Percentiles rank a stretch among this genome's conserved stretches.
These are phyloP conservation scores for Arachis hypogaea DNA, from an alignment of 306 rosid genomes.

Conservation along the genomic window DNA sequence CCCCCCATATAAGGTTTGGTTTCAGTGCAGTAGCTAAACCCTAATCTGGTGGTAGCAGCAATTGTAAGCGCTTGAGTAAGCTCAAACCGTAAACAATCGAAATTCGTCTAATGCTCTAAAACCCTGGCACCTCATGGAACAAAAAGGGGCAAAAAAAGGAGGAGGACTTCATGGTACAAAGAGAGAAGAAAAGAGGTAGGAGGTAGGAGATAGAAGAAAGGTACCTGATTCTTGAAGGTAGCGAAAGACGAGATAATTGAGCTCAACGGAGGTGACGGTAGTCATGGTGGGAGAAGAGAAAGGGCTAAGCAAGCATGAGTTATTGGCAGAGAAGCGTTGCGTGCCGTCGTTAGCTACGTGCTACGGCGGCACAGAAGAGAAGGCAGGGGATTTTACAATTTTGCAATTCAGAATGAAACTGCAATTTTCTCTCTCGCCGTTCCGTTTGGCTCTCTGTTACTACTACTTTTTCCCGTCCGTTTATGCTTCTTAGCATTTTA, in stretches of 20 bases:
- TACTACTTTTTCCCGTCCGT: neutral
- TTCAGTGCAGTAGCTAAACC: conserved; percentile 37
- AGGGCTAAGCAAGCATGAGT: neutral
- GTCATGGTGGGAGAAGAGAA: conserved; percentile 51
- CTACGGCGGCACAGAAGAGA: neutral
- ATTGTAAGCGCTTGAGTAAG: neutral
- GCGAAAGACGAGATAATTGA: conserved; percentile 85
- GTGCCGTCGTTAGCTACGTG: no score
- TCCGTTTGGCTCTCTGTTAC: neutral
- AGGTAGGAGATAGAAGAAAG: neutral
- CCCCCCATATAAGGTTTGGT: neutral
- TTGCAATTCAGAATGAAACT: neutral
- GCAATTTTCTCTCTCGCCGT: neutral
- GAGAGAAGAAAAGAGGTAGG: neutral
- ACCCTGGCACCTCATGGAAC: neutral
- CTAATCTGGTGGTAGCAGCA: conserved; percentile 30
- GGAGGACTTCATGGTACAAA: neutral
- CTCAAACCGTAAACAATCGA: conserved; percentile 14
- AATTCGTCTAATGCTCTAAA: conserved; percentile 34
- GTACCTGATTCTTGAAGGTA: conserved; percentile 93
- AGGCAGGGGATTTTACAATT: neutral
- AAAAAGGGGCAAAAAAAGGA: neutral
- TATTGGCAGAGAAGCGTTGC: neutral
- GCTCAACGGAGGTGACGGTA: conserved; percentile 80
- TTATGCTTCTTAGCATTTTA: neutral